Evolutionary conservation across 2,329 filamentous ascomycete genomes (phyloP).

Genomic region (Sporothrix globosa): DNA sequence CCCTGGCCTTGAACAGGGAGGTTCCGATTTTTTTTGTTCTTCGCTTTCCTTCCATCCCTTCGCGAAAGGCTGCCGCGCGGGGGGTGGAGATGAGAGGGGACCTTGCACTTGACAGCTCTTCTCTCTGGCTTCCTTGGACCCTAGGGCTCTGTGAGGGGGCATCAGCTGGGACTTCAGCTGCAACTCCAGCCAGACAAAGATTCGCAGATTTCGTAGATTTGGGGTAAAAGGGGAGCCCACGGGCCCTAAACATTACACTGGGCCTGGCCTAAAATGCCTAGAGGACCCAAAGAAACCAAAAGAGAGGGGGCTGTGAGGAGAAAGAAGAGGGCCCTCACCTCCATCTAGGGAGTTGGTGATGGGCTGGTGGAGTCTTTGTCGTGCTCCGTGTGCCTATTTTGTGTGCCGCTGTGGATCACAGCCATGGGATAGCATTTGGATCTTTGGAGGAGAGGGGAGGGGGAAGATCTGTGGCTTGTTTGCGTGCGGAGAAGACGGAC

Average conservation of each 20-base stretch:
- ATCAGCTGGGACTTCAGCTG: background rate
- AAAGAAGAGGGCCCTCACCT: constrained; percentile 7
- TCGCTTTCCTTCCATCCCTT: constrained; percentile 4
- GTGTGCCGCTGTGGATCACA: constrained; percentile 29
- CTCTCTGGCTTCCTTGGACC: background rate
- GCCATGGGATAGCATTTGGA: constrained; percentile 16
- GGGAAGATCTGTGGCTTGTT: background rate
- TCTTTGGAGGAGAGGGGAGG: background rate
- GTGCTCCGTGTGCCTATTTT: background rate
- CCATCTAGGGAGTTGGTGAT: constrained; percentile 8
- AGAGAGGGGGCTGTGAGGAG: constrained; percentile 24
- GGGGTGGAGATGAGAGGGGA: constrained; percentile 22
- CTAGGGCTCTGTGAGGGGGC: background rate
- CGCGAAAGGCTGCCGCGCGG: constrained; percentile 21
- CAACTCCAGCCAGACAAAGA: background rate
- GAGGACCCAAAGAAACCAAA: no score
- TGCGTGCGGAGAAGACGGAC: background rate
- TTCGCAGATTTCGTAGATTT: constrained; percentile 13
- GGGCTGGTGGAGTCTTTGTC: constrained; percentile 19
- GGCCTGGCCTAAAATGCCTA: constrained; percentile 13
- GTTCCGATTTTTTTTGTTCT: constrained; percentile 19
- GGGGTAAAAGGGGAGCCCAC: constrained; percentile 22
- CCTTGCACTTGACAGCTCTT: constrained; percentile 21
- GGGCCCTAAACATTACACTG: background rate
- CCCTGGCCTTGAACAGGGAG: background rate